Evolutionary conservation across 1,139 yeast genomes (phyloP).

Genomic region (Diutina ranongensis): DNA sequence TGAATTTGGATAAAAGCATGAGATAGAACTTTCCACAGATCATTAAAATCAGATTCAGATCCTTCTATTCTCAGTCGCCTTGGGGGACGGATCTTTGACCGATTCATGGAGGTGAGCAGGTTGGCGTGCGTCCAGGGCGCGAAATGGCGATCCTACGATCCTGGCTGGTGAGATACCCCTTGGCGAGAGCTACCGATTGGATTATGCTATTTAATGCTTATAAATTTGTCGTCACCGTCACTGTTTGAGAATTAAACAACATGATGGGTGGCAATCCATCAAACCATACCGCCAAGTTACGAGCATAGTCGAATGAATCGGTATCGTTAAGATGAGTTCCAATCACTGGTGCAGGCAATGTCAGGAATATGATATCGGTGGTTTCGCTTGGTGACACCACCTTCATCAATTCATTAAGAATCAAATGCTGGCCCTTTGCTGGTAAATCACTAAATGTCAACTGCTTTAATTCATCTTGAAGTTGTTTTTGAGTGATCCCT

Average conservation of each 20-base stretch:
- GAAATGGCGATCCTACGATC: too few species aligned
- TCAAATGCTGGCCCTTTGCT: constrained; percentile 81
- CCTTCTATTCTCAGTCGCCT: constrained; percentile 25
- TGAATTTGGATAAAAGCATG: constrained; percentile 72
- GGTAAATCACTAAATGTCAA: constrained; percentile 74
- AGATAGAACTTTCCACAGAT: constrained; percentile 61
- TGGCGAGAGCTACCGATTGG: too few species aligned
- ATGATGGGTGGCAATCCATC: constrained; percentile 72
- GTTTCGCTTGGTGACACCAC: constrained; percentile 40
- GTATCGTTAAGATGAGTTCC: constrained; percentile 66
- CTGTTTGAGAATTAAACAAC: constrained; percentile 79
- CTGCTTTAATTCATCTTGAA: constrained; percentile 28
- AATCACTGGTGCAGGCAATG: constrained; percentile 76
- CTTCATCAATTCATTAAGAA: constrained; percentile 76
- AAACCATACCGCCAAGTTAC: constrained; percentile 71
- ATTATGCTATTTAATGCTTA: too few species aligned
- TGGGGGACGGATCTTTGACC: constrained; percentile 69
- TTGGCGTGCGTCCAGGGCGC: too few species aligned
- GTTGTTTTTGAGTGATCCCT: constrained; percentile 24
- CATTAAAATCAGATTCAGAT: constrained; percentile 40
- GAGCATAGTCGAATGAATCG: constrained; percentile 65
- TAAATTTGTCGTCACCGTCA: constrained; percentile 75
- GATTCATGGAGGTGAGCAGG: constrained; percentile 8
- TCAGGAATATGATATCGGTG: constrained; percentile 64
- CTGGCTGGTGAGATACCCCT: too few species aligned